Evolutionary conservation across 2,329 filamentous ascomycete species (phyloP), one percentile per base, ranked within the genome.

Genomic region (Botrytis fragariae): DNA sequence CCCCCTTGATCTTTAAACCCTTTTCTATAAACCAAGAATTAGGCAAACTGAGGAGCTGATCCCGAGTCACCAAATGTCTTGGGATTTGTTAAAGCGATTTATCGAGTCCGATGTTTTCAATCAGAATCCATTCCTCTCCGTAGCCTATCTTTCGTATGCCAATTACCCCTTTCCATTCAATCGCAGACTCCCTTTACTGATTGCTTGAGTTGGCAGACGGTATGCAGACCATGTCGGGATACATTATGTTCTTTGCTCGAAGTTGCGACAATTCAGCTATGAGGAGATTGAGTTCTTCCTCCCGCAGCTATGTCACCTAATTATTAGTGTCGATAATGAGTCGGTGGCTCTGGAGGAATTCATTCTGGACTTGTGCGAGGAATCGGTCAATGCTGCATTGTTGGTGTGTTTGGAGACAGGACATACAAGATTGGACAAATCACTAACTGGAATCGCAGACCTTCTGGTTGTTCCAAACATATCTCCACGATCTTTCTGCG

Each of bases 21-120:
- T 73, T 72, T 73, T 62, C 60, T 64, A 65, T 75, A 51, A 72
- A 51, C 7, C 69, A 71, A 63, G 61, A 72, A 67, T 54, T 59
- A 57, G 70, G 70, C 45, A 72, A 48, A 72, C 37, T 45, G 45
- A 60, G 57, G 68, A 72, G 61, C 70, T 72, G 70, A 48, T 67
- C 61, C 70, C 70, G 32, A 45, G 70, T 72, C 70, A 69, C 74
- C 76, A 76, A 77, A 91, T 91, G 90, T 92, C 90, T 86, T 95
- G 93, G 93, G 92, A 95, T 86, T 87, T 96, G 86, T 88, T 96
- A 82, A 92, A 93, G 87, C 90, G 93, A 84, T 95, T 95, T 89
- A 90, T 96, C 86, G 93, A 95, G 88, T 94, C 92, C 86, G 93
- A 96, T 87, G 92, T 96, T 86, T 96, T 96, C 88, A 95, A 95